phyloP scores from a whole-genome alignment of 1,284 basidiomycete species.

The Moniliophthora roreri region DNA sequence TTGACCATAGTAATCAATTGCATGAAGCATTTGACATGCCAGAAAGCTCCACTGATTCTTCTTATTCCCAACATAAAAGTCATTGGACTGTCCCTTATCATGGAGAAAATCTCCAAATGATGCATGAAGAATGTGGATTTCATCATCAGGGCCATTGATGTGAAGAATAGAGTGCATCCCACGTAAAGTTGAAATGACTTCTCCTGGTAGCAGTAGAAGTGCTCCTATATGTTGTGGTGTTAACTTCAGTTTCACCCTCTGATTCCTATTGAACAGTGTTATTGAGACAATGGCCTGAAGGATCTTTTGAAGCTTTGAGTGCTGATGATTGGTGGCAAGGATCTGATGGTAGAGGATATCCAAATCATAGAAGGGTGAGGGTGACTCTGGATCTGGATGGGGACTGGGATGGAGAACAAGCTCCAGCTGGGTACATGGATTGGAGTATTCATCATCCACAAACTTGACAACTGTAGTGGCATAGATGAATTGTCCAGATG shows the following conservation, averaged over 20 bases:
- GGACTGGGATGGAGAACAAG: slow-evolving; percentile 11
- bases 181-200: neutral
- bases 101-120: neutral
- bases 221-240: neutral
- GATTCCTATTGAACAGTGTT: neutral
- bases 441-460: slow-evolving; percentile 19
- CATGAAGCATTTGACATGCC: too few relatives aligned
- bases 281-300: neutral
- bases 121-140: neutral
- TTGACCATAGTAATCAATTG: too few relatives aligned
- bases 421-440: slow-evolving; percentile 24
- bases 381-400: neutral
- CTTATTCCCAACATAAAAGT: too few relatives aligned
- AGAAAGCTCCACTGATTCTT: too few relatives aligned
- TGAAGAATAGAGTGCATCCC: neutral
- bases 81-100: neutral
- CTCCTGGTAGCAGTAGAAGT: neutral
- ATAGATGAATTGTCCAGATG: slow-evolving; percentile 26
- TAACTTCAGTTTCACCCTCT: too few relatives aligned
- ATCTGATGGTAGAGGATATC: slow-evolving; percentile 15
- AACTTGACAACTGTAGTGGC: slow-evolving; percentile 25
- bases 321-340: neutral
- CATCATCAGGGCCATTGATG: neutral
- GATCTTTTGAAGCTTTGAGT: neutral
- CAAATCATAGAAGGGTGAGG: slow-evolving; percentile 23